Base-by-base conservation (phyloP, 2,329 filamentous ascomycete genomes). In the Sordariomycetes sp. region DNA sequence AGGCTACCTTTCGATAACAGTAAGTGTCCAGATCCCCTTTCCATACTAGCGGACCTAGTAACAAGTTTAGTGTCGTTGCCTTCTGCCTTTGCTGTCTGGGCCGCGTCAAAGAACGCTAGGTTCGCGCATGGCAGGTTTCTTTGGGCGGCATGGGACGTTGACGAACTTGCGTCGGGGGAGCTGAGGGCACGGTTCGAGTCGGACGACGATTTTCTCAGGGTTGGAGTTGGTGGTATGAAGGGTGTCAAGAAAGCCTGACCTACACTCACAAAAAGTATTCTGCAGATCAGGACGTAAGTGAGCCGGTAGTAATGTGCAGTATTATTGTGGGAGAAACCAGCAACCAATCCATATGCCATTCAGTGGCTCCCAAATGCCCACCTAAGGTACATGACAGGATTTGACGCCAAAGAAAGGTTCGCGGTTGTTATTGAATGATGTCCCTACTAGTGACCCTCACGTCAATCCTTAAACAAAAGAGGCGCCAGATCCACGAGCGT, bases 101-200 rank as follows among this genome's bases (percentile, higher is more conserved):
- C 72, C 28, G 68, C 71, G 0, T 72, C 69, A 24, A 61, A 69
- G 1, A 74, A 79, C 59, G 75, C 76, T 0, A 62, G 60, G 6
- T 78, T 79, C 60, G 62, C 79, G 32, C 73, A 70, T 45, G 68
- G 71, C 2, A 74, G 72, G 53, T 73, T 74, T 24, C 62, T 78
- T 0, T 79, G 74, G 72, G 68, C 71, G 13, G 74, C 74, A 22
- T 80, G 76, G 76, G 77, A 80, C 62, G 69, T 78, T 0, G 69
- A 75, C 48, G 76, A 79, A 60, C 67, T 80, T 48, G 42, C 42
- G 10, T 48, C 42, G 10, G 42, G 42, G 10, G 17, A 20, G 17
- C 42, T 48, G 10, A 48, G n/a, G 42, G n/a, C n/a, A 20, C 13
- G 42, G 4, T 20, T 48, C n/a, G 42, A 48, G 42, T n/a, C 42